Evolutionary conservation across 768 basidiomycete species (phyloP).

Genomic region (Infundibulicybe gibba): DNA sequence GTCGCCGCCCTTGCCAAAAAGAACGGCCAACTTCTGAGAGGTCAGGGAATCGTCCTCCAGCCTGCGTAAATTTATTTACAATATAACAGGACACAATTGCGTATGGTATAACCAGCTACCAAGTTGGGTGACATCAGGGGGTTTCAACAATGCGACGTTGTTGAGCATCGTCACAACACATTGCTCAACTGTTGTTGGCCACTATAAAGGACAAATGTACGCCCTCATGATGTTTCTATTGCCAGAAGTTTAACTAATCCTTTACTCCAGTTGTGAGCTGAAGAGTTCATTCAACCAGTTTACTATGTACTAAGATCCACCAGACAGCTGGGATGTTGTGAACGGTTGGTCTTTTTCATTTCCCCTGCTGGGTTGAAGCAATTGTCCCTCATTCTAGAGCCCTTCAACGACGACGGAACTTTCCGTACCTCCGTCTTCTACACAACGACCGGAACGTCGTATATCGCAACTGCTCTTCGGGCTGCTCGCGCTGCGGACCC

Average conservation of each 20-base stretch:
- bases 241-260: not conserved
- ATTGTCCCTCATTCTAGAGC: conserved; percentile 25
- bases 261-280: conserved; percentile 24
- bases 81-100: conserved; percentile 34
- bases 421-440: conserved; percentile 51
- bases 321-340: conserved; percentile 39
- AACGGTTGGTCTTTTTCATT: conserved; percentile 21
- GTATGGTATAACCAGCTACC: conserved; percentile 54
- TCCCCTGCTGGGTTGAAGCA: not conserved
- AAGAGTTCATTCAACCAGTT: conserved; percentile 10
- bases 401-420: conserved; percentile 61
- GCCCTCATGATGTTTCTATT: not conserved
- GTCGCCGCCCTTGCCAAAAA: conserved; percentile 39
- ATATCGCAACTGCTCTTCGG: conserved; percentile 46
- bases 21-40: conserved; percentile 45
- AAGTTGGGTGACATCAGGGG: conserved; percentile 41
- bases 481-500: conserved; percentile 55
- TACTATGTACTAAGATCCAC: not conserved
- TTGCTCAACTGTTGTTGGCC: conserved; percentile 44
- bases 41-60: conserved; percentile 6
- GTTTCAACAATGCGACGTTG: conserved; percentile 37
- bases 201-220: conserved; percentile 52
- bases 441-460: conserved; percentile 43
- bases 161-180: conserved; percentile 44
- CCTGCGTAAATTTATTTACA: not conserved